Evolutionary conservation across 805 yeast genomes (phyloP).

Genomic region (Kodamaea hsintzibuensis): DNA sequence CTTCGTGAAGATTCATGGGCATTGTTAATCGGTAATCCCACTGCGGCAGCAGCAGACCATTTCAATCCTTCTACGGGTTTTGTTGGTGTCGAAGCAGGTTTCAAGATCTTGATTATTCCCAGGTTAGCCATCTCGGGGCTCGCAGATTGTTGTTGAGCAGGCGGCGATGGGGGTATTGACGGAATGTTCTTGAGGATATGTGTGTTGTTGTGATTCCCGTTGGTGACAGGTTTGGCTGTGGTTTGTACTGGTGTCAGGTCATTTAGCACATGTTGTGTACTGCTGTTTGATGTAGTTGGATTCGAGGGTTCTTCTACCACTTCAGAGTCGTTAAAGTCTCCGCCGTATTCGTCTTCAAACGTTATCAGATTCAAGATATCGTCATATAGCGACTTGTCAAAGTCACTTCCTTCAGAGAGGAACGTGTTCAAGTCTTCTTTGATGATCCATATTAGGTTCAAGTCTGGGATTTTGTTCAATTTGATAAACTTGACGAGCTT

Average conservation of each 20-base stretch:
- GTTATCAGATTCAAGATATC: conserved; percentile 32
- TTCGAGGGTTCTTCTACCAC: conserved; percentile 3
- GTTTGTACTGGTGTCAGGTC: background rate
- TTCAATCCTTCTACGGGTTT: conserved; percentile 56
- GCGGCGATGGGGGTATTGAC: conserved; percentile 12
- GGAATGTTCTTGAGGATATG: background rate
- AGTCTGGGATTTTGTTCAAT: conserved; percentile 25
- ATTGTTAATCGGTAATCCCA: conserved; percentile 22
- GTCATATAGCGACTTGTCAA: conserved; percentile 43
- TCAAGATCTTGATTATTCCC: conserved; percentile 44
- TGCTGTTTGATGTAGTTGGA: background rate
- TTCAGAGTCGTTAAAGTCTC: conserved; percentile 15
- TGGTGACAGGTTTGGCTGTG: background rate
- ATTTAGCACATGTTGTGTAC: conserved; percentile 3
- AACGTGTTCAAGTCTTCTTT: conserved; percentile 42
- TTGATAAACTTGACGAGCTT: conserved; percentile 32
- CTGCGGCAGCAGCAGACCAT: conserved; percentile 58
- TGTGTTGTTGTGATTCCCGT: background rate
- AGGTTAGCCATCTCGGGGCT: conserved; percentile 36
- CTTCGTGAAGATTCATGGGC: conserved; percentile 2
- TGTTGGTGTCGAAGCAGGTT: conserved; percentile 57
- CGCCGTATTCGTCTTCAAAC: conserved; percentile 13
- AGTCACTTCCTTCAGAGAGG: conserved; percentile 38
- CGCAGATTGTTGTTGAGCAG: conserved; percentile 8
- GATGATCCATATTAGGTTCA: conserved; percentile 33